These are phyloP conservation scores for Fusarium odoratissimum DNA, from an alignment of 2,329 filamentous ascomycete genomes.

Conservation along the genomic window DNA sequence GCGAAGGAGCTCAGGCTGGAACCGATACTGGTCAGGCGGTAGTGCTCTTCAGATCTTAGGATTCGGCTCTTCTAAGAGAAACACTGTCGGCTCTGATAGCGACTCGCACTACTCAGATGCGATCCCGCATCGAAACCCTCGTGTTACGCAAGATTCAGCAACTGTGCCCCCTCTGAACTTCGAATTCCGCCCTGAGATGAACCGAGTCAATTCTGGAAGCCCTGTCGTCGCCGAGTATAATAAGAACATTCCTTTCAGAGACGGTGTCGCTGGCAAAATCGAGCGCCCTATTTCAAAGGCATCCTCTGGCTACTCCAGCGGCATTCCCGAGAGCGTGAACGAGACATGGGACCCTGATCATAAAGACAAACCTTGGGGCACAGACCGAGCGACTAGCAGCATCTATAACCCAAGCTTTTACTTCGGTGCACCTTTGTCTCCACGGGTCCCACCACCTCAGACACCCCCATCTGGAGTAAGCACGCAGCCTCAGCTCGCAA, in stretches of 20 bases:
- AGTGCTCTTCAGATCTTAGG: slow-evolving; percentile 75
- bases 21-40: slow-evolving; percentile 80
- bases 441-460: slow-evolving; percentile 48
- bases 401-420: slow-evolving; percentile 62
- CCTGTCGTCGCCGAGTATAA: slow-evolving; percentile 73
- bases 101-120: slow-evolving; percentile 66
- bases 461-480: slow-evolving; percentile 54
- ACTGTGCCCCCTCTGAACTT: slow-evolving; percentile 76
- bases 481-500: slow-evolving; percentile 62
- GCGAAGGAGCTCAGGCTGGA: slow-evolving; percentile 79
- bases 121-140: slow-evolving; percentile 45
- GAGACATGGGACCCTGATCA: slow-evolving; percentile 66
- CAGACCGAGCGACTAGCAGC: slow-evolving; percentile 63
- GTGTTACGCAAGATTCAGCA: slow-evolving; percentile 73
- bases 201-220: slow-evolving; percentile 74
- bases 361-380: slow-evolving; percentile 60
- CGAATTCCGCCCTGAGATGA: slow-evolving; percentile 71
- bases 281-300: slow-evolving; percentile 66
- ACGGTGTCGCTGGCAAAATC: slow-evolving; percentile 71
- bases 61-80: slow-evolving; percentile 62
- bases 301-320: slow-evolving; percentile 70
- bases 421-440: slow-evolving; percentile 55
- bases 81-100: slow-evolving; percentile 65
- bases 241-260: slow-evolving; percentile 61
- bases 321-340: slow-evolving; percentile 72